phyloP scores from a whole-genome alignment of 2,329 filamentous ascomycete genomes.

The Arthroderma uncinatum region DNA sequence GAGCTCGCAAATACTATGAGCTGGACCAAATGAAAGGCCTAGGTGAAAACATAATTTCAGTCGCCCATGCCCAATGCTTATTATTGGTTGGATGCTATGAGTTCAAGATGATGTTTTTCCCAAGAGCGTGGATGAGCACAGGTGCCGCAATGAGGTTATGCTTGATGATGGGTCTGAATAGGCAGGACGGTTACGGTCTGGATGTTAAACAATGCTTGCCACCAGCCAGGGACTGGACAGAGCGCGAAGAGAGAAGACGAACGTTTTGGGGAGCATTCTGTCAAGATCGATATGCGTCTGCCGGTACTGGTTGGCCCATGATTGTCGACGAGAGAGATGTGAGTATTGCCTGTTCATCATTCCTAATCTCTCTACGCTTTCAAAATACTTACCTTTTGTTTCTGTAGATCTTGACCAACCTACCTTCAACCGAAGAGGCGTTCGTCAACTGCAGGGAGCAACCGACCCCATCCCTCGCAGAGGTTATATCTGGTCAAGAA shows the following conservation, averaged over 20 bases:
- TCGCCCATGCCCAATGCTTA: slow-evolving; percentile 80
- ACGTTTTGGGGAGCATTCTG: slow-evolving; percentile 95
- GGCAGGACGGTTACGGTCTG: slow-evolving; percentile 67
- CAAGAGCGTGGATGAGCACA: slow-evolving; percentile 85
- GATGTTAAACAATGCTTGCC: slow-evolving; percentile 90
- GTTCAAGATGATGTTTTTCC: slow-evolving; percentile 97
- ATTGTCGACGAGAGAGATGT: slow-evolving; percentile 78
- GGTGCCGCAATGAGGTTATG: slow-evolving; percentile 68
- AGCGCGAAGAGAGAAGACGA: slow-evolving; percentile 76
- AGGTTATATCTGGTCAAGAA: slow-evolving; percentile 51
- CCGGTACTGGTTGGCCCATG: slow-evolving; percentile 97
- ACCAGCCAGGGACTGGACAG: slow-evolving; percentile 83
- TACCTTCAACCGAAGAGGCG: slow-evolving; percentile 74
- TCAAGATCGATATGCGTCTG: slow-evolving; percentile 82
- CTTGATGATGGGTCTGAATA: slow-evolving; percentile 88
- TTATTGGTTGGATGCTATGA: slow-evolving; percentile 71
- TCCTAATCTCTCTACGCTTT: neutral
- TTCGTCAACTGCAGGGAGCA: slow-evolving; percentile 71
- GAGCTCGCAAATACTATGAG: slow-evolving; percentile 82
- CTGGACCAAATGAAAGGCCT: slow-evolving; percentile 84
- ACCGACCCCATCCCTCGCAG: slow-evolving; percentile 53
- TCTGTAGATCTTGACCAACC: slow-evolving; percentile 60
- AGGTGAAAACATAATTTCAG: slow-evolving; percentile 75
- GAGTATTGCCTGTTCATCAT: slow-evolving; percentile 19
- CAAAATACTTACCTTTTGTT: neutral